A percentile compares a stretch with the other conserved stretches of the same genome.
phyloP scores from a whole-genome alignment of 768 basidiomycete genomes.

The Panellus pusillus region DNA sequence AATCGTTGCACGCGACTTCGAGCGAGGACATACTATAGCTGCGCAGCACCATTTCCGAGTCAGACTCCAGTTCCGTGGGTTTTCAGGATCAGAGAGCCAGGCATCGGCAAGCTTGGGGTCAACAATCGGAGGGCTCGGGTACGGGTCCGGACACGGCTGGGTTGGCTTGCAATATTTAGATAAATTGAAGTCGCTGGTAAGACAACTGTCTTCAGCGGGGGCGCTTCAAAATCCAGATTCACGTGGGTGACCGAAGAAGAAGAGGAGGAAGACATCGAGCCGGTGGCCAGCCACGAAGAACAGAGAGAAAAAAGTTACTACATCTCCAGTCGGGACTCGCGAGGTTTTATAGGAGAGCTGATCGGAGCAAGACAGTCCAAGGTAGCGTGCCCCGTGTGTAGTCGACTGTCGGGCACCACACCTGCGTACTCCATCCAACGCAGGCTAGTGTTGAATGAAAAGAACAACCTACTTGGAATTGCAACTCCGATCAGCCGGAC shows the following conservation, averaged over 20 bases:
- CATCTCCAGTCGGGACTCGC: not conserved
- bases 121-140: not conserved
- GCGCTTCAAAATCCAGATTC: not conserved
- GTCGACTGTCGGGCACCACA: too few relatives aligned
- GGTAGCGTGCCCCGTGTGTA: too few relatives aligned
- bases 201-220: not conserved
- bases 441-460: not conserved
- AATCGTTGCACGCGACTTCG: not conserved
- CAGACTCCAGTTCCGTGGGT: conserved; percentile 15
- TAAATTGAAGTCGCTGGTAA: not conserved
- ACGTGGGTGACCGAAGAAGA: conserved; percentile 10
- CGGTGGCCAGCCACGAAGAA: not conserved
- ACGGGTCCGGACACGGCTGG: not conserved
- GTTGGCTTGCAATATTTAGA: conserved; percentile 1
- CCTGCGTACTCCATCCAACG: too few relatives aligned
- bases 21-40: conserved; percentile 9
- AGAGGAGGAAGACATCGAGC: conserved; percentile 4
- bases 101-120: not conserved
- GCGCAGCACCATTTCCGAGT: conserved; percentile 10
- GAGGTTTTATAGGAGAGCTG: too few relatives aligned
- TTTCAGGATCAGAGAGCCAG: conserved; percentile 14
- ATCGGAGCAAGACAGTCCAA: too few relatives aligned
- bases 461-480: not conserved
- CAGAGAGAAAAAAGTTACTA: not conserved
- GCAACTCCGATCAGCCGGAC: conserved; percentile 2